Evolutionary conservation across 768 basidiomycete genomes (phyloP), one percentile per base, ranked within the genome.

Genomic region (Clathrus columnatus): DNA sequence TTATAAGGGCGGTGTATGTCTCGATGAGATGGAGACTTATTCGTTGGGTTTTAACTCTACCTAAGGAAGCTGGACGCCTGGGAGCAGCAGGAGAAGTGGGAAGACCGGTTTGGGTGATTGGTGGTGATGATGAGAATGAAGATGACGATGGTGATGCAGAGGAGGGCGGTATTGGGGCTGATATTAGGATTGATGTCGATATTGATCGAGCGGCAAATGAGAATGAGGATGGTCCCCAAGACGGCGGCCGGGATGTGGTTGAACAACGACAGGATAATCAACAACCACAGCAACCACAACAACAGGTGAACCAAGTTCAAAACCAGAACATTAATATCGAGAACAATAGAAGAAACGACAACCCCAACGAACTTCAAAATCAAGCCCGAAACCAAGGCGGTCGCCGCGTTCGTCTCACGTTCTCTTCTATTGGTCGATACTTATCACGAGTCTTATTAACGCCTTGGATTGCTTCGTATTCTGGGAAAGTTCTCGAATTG

Each of bases 361-460:
- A 51, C 11, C 49, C 51, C 10, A 64, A 67, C 57, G 43, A 8
- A 36, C 21, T 36, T 24, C 48, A 18, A 41, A 30, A n/a, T 76
- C 79, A 42, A 76, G 85, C 51, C 74, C 77, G 42, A 47, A 47
- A 47, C 14, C 23, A 14, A 17, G 20, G 21, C 20, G 29, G 29
- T 21, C 44, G 54, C 21, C 27, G 54, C 8, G 54, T 55, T 28
- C 27, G 54, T n/a, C 69, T 82, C 60, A 78, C 79, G 18, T 75
- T 78, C 17, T 72, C 78, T 17, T 81, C 83, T 0, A 63, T 87
- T 3, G 87, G 86, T 1, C 78, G 85, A 11, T 70, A 79, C 61
- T 67, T 90, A 47, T 84, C 82, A 20, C 85, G 87, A 3, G 85
- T 87, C 0, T 68, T 90, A 17, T 69, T 84, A 56, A 73, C 85